Base-by-base conservation (phyloP, 768 basidiomycete genomes). In the Nidularia pulvinata region DNA sequence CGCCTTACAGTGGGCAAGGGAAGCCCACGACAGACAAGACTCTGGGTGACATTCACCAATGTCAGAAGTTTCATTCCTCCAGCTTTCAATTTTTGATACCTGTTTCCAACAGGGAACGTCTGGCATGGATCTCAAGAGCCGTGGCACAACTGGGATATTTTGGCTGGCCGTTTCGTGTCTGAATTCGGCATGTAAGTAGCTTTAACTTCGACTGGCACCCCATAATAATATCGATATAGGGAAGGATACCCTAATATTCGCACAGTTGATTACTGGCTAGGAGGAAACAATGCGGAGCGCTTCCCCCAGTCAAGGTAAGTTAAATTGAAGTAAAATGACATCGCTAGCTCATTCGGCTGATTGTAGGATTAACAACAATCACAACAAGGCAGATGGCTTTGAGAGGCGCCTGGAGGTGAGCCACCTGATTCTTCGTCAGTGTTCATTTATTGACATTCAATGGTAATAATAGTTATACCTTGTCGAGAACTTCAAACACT, bases 41-140 rank as follows among this genome's bases (percentile, higher is more conserved):
- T 0, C 78, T 88, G 16, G 96, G 96, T 7, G 96, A 98, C 70
- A 72, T 95, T 32, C 95, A 97, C 64, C 94, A 97, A 68, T 96
- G 93, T 91, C 65, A 61, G 76, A 2, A 46, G 9, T 13, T 9
- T 9, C 45, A 13, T 11, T 22, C 47, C 25, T 44, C 37, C 53
- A 30, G 19, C 56, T 22, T 53, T 45, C 45, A 37, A 6, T 55
- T 51, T 50, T 44, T 39, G 37, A 11, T 37, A 46, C 47, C 36
- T 58, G 19, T 46, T 3, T 16, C 6, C 19, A 22, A 7, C 58
- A 88, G 87, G 88, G 91, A 93, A 94, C 67, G 92, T 96, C 13
- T 96, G 94, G 94, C 94, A 96, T 64, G 94, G 91, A 16, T 78
- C 90, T 2, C 93, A 98, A 65, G 89, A 95, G 62, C 85, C 93